Base-by-base conservation (phyloP, 2,329 filamentous ascomycete species). In the Fusarium sterilihyphosum region DNA sequence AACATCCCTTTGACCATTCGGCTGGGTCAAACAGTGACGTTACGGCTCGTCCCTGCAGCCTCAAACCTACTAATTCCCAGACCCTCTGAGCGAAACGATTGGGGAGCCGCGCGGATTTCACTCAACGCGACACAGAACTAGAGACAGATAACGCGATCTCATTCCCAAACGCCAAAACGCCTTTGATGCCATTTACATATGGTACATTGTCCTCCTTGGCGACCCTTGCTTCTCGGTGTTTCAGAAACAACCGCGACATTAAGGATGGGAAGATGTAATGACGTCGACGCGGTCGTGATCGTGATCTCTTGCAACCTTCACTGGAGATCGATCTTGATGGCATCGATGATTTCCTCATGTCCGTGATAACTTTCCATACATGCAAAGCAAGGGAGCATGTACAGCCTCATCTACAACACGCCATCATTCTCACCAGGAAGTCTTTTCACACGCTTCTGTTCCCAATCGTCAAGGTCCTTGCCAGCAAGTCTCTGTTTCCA, bases 391-490 rank as follows among this genome's bases (percentile, higher is more conserved):
- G 65, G 62, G 49, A 68, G 52, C 38, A 37, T 26, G 26, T 61
- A 61, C 35, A 60, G 44, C 66, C 56, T 71, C 40, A 43, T 56
- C 71, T 66, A 76, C 54, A 98, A 82, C 58, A 94, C 89, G 40
- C 96, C 96, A 82, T 99, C 96, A 70, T 90, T 93, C 83, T 99
- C 97, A 75, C 96, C 96, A 26, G 94, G 92, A 70, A 98, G 88
- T 81, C 96, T 88, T 85, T 98, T 91, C 17, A 98, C 95, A 61
- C 97, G 91, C 84, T 96, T 97, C 84, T 98, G 96, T 82, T 98
- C 96, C 96, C 96, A 99, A 80, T 94, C 90, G 79, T 99, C 96
- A 70, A 98, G 85, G 81, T 98, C 96, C 83, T 97, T 97, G 38
- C 94, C 93, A 94, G 86, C 76, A 49, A 81, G 74, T 62, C 79